Conservation (phyloP, 768 basidiomycete species). For the Russula foetens region DNA sequence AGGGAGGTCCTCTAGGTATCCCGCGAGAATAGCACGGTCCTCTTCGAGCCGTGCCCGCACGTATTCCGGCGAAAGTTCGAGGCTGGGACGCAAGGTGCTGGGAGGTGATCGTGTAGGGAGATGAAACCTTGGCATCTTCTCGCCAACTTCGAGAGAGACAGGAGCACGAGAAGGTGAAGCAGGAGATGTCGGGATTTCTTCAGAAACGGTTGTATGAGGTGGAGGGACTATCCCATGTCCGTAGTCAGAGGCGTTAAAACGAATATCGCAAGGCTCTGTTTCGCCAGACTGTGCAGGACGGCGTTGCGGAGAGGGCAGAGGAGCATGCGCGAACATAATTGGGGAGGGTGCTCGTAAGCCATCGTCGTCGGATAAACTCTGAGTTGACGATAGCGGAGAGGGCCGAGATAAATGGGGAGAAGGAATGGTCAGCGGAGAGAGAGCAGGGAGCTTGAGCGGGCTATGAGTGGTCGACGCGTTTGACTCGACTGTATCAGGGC, state of each 20-base stretch:
- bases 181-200: not conserved
- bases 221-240: not conserved
- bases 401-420: not conserved
- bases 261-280: not conserved
- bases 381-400: not conserved
- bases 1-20: not conserved
- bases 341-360: constrained; percentile 14
- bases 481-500: not conserved
- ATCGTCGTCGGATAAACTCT: not conserved
- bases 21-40: not conserved
- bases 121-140: constrained; percentile 9
- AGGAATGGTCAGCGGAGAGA: not conserved
- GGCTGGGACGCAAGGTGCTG: not conserved
- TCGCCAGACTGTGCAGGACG: not conserved
- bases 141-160: not conserved
- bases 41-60: not conserved
- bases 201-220: not conserved
- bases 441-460: not conserved
- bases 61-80: constrained; percentile 13
- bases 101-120: constrained; percentile 11
- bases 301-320: not conserved
- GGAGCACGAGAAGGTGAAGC: constrained; percentile 12
- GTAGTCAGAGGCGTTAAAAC: not conserved
- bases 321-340: constrained; percentile 12
- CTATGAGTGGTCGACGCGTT: not conserved